Conservation (phyloP, 2,329 filamentous ascomycete species). For the Claviceps sorghi region DNA sequence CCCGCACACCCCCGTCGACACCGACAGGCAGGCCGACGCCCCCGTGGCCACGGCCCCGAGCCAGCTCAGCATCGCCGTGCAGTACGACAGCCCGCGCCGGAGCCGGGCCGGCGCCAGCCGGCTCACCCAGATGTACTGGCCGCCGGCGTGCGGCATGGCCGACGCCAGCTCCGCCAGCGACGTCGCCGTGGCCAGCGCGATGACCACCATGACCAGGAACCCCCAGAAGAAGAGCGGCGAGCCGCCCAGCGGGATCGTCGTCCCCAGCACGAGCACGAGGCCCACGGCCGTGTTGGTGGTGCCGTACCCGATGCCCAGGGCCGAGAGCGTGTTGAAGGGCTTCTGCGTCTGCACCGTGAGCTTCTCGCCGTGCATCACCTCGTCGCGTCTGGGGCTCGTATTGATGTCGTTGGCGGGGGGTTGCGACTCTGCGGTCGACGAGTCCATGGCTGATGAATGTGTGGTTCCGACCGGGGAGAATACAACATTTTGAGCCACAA, state of each 20-base stretch:
- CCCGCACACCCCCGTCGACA: slow-evolving; percentile 10
- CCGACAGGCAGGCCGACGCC: slow-evolving; percentile 13
- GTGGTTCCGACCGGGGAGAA: neutral
- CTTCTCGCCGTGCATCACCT: slow-evolving; percentile 7
- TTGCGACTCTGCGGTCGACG: neutral
- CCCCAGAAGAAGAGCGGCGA: slow-evolving; percentile 15
- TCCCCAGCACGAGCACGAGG: slow-evolving; percentile 11
- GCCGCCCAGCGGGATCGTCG: slow-evolving; percentile 11
- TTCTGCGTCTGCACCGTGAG: slow-evolving; percentile 16
- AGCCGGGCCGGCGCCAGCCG: slow-evolving; percentile 9
- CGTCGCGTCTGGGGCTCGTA: neutral
- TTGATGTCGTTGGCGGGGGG: neutral
- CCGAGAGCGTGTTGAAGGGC: slow-evolving; percentile 16
- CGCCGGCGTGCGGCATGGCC: slow-evolving; percentile 16
- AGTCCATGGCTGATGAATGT: neutral
- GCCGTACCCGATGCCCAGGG: slow-evolving; percentile 14
- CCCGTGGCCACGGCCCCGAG: slow-evolving; percentile 13
- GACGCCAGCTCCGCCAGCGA: slow-evolving; percentile 16
- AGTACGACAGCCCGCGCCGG: slow-evolving; percentile 11
- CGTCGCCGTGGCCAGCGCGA: slow-evolving; percentile 13
- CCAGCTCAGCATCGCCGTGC: slow-evolving; percentile 14
- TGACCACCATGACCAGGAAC: slow-evolving; percentile 11
- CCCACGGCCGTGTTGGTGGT: slow-evolving; percentile 14
- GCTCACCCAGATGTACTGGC: slow-evolving; percentile 16
- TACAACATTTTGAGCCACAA: neutral